A percentile compares a stretch with the other conserved stretches of the same genome.
Conservation (phyloP, 1,284 basidiomycete genomes). For the Leccinum pallidistipes region DNA sequence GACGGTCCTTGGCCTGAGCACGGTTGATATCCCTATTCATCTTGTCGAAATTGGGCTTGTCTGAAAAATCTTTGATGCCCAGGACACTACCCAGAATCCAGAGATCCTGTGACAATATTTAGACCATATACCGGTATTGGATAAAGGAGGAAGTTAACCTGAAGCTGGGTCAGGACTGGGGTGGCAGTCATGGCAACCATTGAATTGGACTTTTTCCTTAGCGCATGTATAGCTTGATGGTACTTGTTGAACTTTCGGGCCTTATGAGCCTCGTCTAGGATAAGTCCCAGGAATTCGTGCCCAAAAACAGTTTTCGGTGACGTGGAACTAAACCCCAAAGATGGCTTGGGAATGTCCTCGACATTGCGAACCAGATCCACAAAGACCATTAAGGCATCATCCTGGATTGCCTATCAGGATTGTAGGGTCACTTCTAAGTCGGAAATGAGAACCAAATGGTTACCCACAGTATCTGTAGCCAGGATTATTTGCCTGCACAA, state of each 20-base stretch:
- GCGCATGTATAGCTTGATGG: neutral
- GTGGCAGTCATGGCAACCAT: conserved; percentile 7
- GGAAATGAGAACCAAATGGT: neutral
- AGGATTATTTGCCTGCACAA: neutral
- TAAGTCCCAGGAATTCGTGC: neutral
- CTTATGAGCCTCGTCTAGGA: conserved; percentile 8
- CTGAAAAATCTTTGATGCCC: neutral
- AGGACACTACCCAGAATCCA: neutral
- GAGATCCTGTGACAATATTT: neutral
- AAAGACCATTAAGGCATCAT: neutral
- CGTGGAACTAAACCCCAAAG: no score
- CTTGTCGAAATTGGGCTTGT: neutral
- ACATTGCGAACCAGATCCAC: neutral
- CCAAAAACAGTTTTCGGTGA: neutral
- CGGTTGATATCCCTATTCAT: neutral
- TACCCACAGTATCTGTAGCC: neutral
- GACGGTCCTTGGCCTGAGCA: neutral
- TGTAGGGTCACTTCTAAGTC: neutral
- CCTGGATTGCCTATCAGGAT: neutral
- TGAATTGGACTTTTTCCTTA: neutral
- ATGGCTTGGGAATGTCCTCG: neutral
- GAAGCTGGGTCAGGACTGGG: conserved; percentile 4
- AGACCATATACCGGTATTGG: neutral
- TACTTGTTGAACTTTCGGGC: conserved; percentile 7
- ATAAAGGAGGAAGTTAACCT: neutral